Evolutionary conservation across 305 asterid genomes (phyloP).

Genomic region (Solanum hybrid): DNA sequence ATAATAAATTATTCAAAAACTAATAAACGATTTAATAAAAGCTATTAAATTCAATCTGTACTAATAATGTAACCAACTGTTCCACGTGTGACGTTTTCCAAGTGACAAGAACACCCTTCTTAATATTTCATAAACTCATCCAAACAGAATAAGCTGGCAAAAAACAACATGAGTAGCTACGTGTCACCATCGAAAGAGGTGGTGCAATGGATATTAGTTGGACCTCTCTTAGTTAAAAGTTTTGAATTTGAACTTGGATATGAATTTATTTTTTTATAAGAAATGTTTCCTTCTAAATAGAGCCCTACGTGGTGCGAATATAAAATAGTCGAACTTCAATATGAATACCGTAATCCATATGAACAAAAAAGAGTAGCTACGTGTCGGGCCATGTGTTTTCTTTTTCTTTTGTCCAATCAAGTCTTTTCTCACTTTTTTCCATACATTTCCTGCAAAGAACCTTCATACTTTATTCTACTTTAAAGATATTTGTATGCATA

Average conservation of each 20-base stretch:
- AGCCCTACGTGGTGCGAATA: rapidly evolving
- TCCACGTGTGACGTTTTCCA: not conserved
- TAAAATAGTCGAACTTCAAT: rapidly evolving
- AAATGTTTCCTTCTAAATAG: rapidly evolving
- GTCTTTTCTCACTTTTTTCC: not conserved
- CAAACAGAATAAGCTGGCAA: not conserved
- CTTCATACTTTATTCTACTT: not conserved
- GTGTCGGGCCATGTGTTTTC: not conserved
- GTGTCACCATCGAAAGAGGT: not conserved
- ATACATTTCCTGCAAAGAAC: not conserved
- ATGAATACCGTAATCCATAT: rapidly evolving
- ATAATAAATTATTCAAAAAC: not conserved
- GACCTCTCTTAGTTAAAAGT: too few species aligned
- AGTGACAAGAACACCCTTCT: not conserved
- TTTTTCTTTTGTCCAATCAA: not conserved
- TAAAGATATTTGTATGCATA: not conserved
- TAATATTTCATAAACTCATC: not conserved
- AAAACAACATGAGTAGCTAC: not conserved
- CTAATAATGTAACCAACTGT: not conserved
- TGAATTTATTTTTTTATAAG: too few species aligned
- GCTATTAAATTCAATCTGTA: not conserved
- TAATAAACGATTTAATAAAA: not conserved
- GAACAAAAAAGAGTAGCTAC: not conserved
- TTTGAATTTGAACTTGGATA: too few species aligned
- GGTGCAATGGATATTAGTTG: not conserved